These are phyloP conservation scores for Trichosporon sp. DNA, from an alignment of 1,284 basidiomycete species.

Conservation along the genomic window DNA sequence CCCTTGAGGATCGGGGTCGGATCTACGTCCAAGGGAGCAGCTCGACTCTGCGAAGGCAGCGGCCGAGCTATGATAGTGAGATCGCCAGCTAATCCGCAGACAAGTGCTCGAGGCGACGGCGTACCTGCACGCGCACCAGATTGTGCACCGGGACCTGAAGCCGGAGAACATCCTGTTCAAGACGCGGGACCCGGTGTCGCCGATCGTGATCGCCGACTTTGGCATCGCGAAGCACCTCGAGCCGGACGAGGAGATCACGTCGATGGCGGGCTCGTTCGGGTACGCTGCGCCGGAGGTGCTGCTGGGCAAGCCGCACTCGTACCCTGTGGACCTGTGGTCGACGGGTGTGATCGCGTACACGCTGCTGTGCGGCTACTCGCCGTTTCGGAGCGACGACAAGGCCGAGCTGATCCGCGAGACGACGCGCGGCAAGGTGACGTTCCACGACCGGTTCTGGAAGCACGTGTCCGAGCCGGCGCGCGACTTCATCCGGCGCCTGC, in stretches of 20 bases:
- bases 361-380: constrained; percentile 84
- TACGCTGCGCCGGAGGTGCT: constrained; percentile 94
- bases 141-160: constrained; percentile 91
- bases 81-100: constrained; percentile 21
- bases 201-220: constrained; percentile 91
- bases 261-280: constrained; percentile 83
- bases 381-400: constrained; percentile 80
- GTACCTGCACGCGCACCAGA: constrained; percentile 78
- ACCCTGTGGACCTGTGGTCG: constrained; percentile 90
- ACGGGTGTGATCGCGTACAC: constrained; percentile 92
- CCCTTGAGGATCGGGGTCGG: too few species aligned
- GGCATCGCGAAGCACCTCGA: constrained; percentile 91
- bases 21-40: too few species aligned
- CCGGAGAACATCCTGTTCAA: constrained; percentile 94
- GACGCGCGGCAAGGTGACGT: constrained; percentile 73
- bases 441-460: constrained; percentile 91
- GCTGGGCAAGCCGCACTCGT: constrained; percentile 75
- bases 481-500: constrained; percentile 69
- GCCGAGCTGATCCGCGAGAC: constrained; percentile 75
- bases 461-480: constrained; percentile 56
- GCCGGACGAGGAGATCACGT: constrained; percentile 70
- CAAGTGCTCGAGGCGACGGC: constrained; percentile 68
- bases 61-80: background rate
- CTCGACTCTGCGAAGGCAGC: too few species aligned
- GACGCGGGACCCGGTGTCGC: constrained; percentile 64